Conservation (phyloP, 495 filamentous ascomycete genomes). For the Neurospora sp. region DNA sequence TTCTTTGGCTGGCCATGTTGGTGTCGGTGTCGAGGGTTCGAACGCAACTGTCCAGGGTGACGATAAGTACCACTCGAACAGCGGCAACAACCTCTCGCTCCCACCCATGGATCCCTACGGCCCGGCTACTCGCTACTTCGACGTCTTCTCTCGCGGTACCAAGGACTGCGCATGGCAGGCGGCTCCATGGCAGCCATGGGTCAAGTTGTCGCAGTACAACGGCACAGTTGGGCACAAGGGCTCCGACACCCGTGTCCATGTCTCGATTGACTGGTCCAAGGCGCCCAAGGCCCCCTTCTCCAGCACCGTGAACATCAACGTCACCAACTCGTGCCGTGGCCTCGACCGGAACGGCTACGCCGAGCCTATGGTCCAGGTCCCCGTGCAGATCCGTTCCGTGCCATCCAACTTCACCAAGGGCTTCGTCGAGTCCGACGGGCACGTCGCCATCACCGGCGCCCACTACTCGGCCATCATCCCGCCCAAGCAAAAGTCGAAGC, state of each 20-base stretch:
- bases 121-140: slow-evolving; percentile 50
- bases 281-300: slow-evolving; percentile 14
- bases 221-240: slow-evolving; percentile 43
- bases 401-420: slow-evolving; percentile 47
- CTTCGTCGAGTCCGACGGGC: slow-evolving; percentile 55
- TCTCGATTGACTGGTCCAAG: slow-evolving; percentile 51
- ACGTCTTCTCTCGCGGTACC: slow-evolving; percentile 56
- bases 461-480: slow-evolving; percentile 39
- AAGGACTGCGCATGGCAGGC: slow-evolving; percentile 47
- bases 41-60: slow-evolving; percentile 59
- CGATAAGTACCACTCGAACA: slow-evolving; percentile 52
- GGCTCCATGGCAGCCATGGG: slow-evolving; percentile 41
- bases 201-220: slow-evolving; percentile 43
- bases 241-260: slow-evolving; percentile 46
- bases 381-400: slow-evolving; percentile 42
- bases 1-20: slow-evolving; percentile 52
- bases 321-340: slow-evolving; percentile 38
- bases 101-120: slow-evolving; percentile 54
- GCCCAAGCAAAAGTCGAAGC: slow-evolving; percentile 19
- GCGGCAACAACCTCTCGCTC: slow-evolving; percentile 43
- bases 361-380: slow-evolving; percentile 46
- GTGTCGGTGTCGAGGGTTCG: slow-evolving; percentile 52
- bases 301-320: slow-evolving; percentile 41
- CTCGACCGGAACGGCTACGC: slow-evolving; percentile 44
- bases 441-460: slow-evolving; percentile 51